Evolutionary conservation across 2,329 filamentous ascomycete genomes (phyloP), one percentile per base, ranked within the genome.

Genomic region (Daldinia sp.): DNA sequence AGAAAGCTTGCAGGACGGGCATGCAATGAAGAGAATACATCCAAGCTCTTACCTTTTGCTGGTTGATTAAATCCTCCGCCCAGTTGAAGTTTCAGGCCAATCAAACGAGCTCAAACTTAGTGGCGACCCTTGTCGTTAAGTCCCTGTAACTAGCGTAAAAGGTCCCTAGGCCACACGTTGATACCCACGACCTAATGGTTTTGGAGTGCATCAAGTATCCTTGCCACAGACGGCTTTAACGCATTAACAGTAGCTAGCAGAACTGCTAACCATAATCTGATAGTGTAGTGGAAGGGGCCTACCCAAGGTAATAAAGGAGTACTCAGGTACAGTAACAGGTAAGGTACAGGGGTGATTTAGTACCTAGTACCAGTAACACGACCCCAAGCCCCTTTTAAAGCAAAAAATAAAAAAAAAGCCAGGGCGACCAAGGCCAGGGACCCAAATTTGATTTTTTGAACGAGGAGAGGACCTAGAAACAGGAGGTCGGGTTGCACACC

Each of bases 401-500:
- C 58, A 48, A 48, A 30, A 32, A 11, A 32, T 53, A 63, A 56
- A 55, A 59, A 59, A 61, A 41, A 29, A 58, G 29, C 25, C 53
- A 61, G 41, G 57, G 57, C 17, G 48, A 43, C 58, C 58, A 58
- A 50, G 59, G 49, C 58, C 58, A 58, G 54, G 59, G 56, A 45
- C 63, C 64, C 64, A 64, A 65, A 63, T 61, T 68, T 63, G 62
- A 61, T 58, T 68, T 50, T 63, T 63, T 64, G 57, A 61, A 61
- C 58, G 65, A 65, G 62, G 59, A 65, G 62, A 64, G n/a, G n/a
- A n/a, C n/a, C 57, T 57, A 67, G 53, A 67, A 55, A 67, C 57
- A 65, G 61, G 67, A 69, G 67, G 67, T 69, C 67, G 64, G 62
- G 65, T 66, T 63, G 65, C 65, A 66, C 65, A 68, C 62, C 65